Conservation (phyloP, 2,329 filamentous ascomycete genomes). For the Penicillium palitans region DNA sequence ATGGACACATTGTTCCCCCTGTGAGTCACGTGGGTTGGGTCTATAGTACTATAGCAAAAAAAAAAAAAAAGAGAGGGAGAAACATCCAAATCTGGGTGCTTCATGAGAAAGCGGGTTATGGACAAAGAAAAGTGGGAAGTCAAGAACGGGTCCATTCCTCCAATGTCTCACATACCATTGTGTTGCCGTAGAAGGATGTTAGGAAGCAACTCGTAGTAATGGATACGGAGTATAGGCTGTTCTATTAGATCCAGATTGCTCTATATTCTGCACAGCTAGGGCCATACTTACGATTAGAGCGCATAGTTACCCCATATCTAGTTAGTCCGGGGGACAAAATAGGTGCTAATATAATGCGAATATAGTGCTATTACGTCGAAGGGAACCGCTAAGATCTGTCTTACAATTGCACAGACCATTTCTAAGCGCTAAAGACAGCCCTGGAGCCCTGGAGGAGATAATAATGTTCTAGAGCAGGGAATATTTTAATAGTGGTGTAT, state of each 20-base stretch:
- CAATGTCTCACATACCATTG: not conserved
- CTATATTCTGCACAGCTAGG: constrained; percentile 1
- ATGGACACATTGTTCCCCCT: not conserved
- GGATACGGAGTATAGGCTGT: not conserved
- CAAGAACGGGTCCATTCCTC: not conserved
- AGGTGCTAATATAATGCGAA: not conserved
- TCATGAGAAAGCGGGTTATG: no score
- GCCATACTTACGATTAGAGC: not conserved
- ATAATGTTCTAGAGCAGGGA: not conserved
- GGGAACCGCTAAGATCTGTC: not conserved
- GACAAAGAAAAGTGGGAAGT: not conserved
- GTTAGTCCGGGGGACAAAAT: not conserved
- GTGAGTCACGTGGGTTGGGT: not conserved
- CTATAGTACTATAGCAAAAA: not conserved
- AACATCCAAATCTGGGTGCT: no score
- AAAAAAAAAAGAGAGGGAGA: no score
- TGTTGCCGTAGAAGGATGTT: not conserved
- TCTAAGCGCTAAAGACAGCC: not conserved
- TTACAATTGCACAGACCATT: not conserved
- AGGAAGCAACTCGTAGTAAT: not conserved
- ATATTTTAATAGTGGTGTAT: not conserved
- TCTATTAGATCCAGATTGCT: not conserved
- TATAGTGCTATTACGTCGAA: not conserved
- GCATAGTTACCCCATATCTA: not conserved
- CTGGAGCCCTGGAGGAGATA: not conserved